Evolutionary conservation across 2,329 filamentous ascomycete species (phyloP).

Genomic region (Sphaerulina musiva): DNA sequence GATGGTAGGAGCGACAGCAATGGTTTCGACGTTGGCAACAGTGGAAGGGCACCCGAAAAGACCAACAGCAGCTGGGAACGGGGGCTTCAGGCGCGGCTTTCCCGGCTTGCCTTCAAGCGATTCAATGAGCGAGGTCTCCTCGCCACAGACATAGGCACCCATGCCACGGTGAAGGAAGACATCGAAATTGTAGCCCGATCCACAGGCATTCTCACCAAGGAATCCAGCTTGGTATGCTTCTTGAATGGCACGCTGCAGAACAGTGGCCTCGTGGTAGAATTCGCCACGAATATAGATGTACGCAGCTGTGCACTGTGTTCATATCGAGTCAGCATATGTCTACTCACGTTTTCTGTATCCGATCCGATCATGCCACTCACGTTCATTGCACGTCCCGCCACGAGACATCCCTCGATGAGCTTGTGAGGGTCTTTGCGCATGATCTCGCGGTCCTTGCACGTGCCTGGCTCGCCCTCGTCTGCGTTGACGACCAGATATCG

Average conservation of each 20-base stretch:
- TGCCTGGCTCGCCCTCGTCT: constrained; percentile 96
- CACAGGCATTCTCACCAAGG: constrained; percentile 97
- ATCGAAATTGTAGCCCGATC: constrained; percentile 94
- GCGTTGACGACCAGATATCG: constrained; percentile 97
- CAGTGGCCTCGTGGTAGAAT: constrained; percentile 90
- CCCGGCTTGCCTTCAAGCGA: constrained; percentile 97
- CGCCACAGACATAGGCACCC: constrained; percentile 95
- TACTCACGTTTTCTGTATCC: not conserved
- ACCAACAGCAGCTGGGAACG: constrained; percentile 94
- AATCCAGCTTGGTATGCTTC: constrained; percentile 92
- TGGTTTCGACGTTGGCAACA: constrained; percentile 95
- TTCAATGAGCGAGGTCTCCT: constrained; percentile 97
- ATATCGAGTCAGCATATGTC: not conserved
- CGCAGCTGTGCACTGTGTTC: constrained; percentile 65
- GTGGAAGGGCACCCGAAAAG: constrained; percentile 97
- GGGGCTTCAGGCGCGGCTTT: constrained; percentile 97
- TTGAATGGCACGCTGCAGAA: constrained; percentile 91
- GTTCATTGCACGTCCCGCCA: constrained; percentile 97
- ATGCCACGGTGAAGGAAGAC: constrained; percentile 94
- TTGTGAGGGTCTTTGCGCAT: constrained; percentile 99
- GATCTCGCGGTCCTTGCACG: constrained; percentile 98
- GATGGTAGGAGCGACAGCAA: constrained; percentile 93
- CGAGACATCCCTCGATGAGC: constrained; percentile 91
- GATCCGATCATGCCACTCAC: constrained; percentile 19
- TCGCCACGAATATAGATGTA: constrained; percentile 99